Base-by-base conservation (phyloP, 768 basidiomycete species). In the Podaxis sp. region DNA sequence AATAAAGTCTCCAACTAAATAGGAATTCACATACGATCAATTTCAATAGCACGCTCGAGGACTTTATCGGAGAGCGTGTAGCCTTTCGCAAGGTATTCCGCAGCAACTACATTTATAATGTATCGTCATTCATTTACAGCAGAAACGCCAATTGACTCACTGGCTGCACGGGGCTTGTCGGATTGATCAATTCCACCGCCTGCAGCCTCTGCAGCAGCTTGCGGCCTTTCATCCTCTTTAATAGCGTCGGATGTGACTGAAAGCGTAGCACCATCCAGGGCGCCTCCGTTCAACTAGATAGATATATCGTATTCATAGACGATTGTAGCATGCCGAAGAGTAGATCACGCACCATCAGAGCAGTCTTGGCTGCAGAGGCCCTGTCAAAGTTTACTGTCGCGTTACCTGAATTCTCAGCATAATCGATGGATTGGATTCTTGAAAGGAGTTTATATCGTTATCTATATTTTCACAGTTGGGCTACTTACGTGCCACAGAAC, bases 11-110 rank as follows among this genome's bases (percentile, higher is more conserved):
- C 46, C 19, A 36, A 47, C 6, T 6, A 50, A 24, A 38, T 17
- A 29, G 13, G 7, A 12, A 13, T 27, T 25, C 6, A 68, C 69
- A 4, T 65, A 89, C 87, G 76, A 70, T 93, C 91, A n/a, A 91
- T 77, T 38, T 93, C 90, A 67, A 94, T 93, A 52, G 93, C 90
- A 54, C 83, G 83, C 67, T 90, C 80, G 51, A 98, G 80, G 67
- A 95, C 83, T 53, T 80, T 71, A 71, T 98, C 96, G 17, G 87
- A 86, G 27, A 98, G 82, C 55, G 70, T 69, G 76, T 98, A 98
- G 1, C 96, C 97, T 70, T 85, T 87, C 1, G 96, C 94, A 50
- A 99, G 84, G 74, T 96, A 94, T 73, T 98, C 96, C 29, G 96
- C 96, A 27, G 91, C 90, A 69, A 97, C 93, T 86, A 71, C 64